A percentile compares a stretch with the other conserved stretches of the same genome.
phyloP scores from a whole-genome alignment of 805 yeast genomes.

The Cyberlindnera subsufficiens region DNA sequence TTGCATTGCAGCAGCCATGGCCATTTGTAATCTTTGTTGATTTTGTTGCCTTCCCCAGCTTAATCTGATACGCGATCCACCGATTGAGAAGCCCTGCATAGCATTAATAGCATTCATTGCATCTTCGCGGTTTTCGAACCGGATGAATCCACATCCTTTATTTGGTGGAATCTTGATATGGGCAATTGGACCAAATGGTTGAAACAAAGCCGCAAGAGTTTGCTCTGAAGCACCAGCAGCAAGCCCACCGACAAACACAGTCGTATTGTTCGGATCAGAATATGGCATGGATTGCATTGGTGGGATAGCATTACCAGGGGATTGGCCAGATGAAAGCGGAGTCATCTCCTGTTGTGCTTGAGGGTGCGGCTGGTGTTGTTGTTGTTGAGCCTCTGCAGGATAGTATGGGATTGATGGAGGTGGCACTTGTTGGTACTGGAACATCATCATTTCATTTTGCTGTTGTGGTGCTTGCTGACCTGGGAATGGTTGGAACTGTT shows the following conservation, averaged over 20 bases:
- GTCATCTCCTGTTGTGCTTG: constrained; percentile 3
- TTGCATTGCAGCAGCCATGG: constrained; percentile 14
- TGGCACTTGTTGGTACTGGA: constrained; percentile 18
- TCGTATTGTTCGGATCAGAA: constrained; percentile 60
- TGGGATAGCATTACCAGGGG: constrained; percentile 3
- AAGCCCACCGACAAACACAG: constrained; percentile 75
- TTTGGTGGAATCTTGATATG: constrained; percentile 75
- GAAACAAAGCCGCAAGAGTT: constrained; percentile 54
- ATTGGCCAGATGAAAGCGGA: background rate
- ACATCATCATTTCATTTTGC: constrained; percentile 16
- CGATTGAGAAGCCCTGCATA: constrained; percentile 73
- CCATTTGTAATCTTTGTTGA: constrained; percentile 18
- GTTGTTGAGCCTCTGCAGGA: constrained; percentile 6
- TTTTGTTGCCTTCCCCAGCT: constrained; percentile 62
- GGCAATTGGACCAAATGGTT: constrained; percentile 66
- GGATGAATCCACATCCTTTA: constrained; percentile 76
- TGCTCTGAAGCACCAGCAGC: constrained; percentile 59
- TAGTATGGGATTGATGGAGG: constrained; percentile 15
- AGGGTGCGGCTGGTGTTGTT: constrained; percentile 8
- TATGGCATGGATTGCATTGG: constrained; percentile 22
- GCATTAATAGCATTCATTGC: constrained; percentile 75
- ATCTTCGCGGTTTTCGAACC: constrained; percentile 57
- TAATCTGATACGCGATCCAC: constrained; percentile 66
- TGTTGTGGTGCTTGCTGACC: constrained; percentile 22
- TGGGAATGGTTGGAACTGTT: constrained; percentile 11